These are phyloP conservation scores for Samsoniella hepiali DNA, from an alignment of 2,329 filamentous ascomycete genomes.

Conservation along the genomic window DNA sequence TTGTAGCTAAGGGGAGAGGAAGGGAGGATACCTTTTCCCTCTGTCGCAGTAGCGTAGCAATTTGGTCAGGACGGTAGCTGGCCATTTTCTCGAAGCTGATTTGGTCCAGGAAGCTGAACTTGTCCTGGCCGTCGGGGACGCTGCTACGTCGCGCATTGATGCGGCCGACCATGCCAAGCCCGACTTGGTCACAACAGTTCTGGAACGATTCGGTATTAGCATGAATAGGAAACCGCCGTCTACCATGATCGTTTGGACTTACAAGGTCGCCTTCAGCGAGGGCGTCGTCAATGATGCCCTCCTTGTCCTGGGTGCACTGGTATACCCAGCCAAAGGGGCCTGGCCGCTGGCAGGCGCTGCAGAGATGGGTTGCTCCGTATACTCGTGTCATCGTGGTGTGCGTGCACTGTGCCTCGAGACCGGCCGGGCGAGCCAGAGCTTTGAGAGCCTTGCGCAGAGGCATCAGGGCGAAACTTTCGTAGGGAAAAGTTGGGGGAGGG, in stretches of 20 bases:
- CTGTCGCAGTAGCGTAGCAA: constrained; percentile 48
- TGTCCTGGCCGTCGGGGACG: constrained; percentile 40
- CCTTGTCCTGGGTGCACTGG: constrained; percentile 64
- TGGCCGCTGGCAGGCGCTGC: constrained; percentile 53
- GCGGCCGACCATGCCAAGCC: constrained; percentile 30
- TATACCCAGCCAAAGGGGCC: constrained; percentile 70
- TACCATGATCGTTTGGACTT: not conserved
- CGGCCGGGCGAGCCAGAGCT: not conserved
- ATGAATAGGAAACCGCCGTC: not conserved
- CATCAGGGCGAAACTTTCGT: not conserved
- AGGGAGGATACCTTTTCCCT: constrained; percentile 41
- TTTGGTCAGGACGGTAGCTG: constrained; percentile 46
- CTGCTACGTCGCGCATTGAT: constrained; percentile 38
- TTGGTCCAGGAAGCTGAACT: constrained; percentile 45
- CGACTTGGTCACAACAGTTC: constrained; percentile 33
- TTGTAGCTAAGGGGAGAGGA: not conserved
- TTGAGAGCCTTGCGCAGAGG: constrained; percentile 12
- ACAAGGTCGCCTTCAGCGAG: constrained; percentile 25
- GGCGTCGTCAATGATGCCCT: constrained; percentile 37
- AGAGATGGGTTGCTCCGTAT: constrained; percentile 51
- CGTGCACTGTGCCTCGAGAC: constrained; percentile 49
- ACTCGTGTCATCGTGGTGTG: constrained; percentile 67
- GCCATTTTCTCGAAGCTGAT: constrained; percentile 40
- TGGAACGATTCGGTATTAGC: constrained; percentile 9
- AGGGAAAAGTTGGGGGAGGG: not conserved